Base-by-base conservation (phyloP, 306 rosid genomes). In the Sindora glabra region DNA sequence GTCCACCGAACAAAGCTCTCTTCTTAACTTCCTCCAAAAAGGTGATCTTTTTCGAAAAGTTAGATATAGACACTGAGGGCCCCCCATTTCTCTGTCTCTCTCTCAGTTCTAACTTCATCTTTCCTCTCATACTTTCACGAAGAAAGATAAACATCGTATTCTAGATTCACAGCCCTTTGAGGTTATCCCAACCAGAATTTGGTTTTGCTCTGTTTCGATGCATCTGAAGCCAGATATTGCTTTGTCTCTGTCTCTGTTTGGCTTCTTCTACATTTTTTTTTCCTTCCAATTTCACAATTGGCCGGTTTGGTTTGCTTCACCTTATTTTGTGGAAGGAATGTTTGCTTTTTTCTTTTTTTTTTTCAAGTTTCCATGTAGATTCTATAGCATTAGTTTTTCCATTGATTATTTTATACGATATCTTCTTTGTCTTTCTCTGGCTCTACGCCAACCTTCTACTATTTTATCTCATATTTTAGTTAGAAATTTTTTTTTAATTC, bases 31-130 rank as follows among this genome's bases (percentile, higher is more conserved):
- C 37, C 62, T 11, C 55, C 42, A 16, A 56, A n/a, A 89, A 92
- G 99, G 99, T 92, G 70, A 80, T 81, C 79, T 71, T 86, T 74
- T 81, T 76, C 60, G 27, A 56, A 77, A 29, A 69, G 63, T 67
- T 73, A 67, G n/a, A n/a, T n/a, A n/a, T n/a, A n/a, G n/a, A 51
- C 61, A 75, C 65, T 41, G 3, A 56, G 67, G 49, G 85, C 70
- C 82, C 89, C n/a, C 79, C 78, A 56, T 55, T 51, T 34, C 68
- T 60, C 66, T 40, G 19, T 67, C n/a, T n/a, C n/a, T n/a, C n/a
- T n/a, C n/a, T n/a, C 15, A 24, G 50, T 71, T 30, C n/a, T n/a
- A n/a, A n/a, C n/a, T n/a, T n/a, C n/a, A n/a, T n/a, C n/a, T n/a
- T n/a, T n/a, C n/a, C 42, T n/a, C 21, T 2, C 4, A 62, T 63